A percentile compares a stretch with the other conserved stretches of the same genome.
These are phyloP conservation scores for Suhomyces bolitotheri DNA, from an alignment of 1,139 yeast species.

Conservation along the genomic window DNA sequence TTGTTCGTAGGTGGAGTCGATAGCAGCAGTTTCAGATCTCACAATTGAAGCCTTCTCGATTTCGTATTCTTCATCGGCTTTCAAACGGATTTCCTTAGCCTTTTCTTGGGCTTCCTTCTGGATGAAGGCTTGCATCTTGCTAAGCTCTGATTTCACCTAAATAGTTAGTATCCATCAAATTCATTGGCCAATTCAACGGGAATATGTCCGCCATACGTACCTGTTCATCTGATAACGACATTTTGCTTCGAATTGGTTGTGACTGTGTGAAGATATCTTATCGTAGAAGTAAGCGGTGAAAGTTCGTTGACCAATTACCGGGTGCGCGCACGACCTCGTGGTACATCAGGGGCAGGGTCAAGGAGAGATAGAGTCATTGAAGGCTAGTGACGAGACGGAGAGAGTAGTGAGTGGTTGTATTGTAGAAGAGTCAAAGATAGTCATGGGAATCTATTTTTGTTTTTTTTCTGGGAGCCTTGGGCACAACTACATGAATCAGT, in stretches of 20 bases:
- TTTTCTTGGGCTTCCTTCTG: slow-evolving; percentile 98
- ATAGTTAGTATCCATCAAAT: slow-evolving; percentile 16
- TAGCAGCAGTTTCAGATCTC: slow-evolving; percentile 85
- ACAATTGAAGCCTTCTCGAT: slow-evolving; percentile 95
- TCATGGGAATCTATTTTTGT: no score
- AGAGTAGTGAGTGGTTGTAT: no score
- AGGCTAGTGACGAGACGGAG: no score
- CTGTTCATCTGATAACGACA: slow-evolving; percentile 51
- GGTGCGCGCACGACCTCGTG: slow-evolving; percentile 13
- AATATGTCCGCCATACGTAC: slow-evolving; percentile 30
- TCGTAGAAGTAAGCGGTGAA: slow-evolving; percentile 6
- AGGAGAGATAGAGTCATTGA: background rate
- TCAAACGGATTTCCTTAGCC: slow-evolving; percentile 91
- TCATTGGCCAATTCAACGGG: background rate
- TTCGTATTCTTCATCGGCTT: slow-evolving; percentile 98
- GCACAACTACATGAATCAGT: no score
- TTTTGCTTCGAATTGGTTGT: slow-evolving; percentile 17
- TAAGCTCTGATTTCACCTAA: slow-evolving; percentile 90
- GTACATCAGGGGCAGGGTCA: background rate
- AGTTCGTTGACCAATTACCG: slow-evolving; percentile 9
- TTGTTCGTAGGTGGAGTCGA: slow-evolving; percentile 77
- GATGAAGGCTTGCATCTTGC: slow-evolving; percentile 98
- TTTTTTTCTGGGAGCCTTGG: no score
- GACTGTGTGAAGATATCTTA: slow-evolving; percentile 8
- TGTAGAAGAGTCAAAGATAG: no score